Evolutionary conservation across 495 filamentous ascomycete species (phyloP).

Genomic region (Mycothermus thermophilus): DNA sequence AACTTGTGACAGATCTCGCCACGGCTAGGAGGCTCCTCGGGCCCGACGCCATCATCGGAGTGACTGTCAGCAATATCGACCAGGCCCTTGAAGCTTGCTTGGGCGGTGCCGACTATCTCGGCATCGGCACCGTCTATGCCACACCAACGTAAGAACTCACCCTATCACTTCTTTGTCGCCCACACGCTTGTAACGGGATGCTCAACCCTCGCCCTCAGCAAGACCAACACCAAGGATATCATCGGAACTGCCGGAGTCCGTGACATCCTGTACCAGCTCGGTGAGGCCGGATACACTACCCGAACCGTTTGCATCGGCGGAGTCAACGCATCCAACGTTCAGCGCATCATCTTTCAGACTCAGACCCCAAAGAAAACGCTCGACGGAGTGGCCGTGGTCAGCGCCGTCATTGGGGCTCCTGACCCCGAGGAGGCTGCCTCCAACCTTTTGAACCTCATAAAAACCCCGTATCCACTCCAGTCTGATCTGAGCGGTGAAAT

Average conservation of each 20-base stretch:
- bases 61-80: slow-evolving; percentile 53
- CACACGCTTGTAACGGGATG: no score
- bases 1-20: slow-evolving; percentile 41
- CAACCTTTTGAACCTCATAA: slow-evolving; percentile 37
- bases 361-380: slow-evolving; percentile 35
- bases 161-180: background rate
- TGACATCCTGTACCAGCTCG: slow-evolving; percentile 49
- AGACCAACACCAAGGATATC: slow-evolving; percentile 65
- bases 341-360: slow-evolving; percentile 57
- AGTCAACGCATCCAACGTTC: slow-evolving; percentile 65
- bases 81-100: slow-evolving; percentile 54
- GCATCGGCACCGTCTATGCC: slow-evolving; percentile 74
- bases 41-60: slow-evolving; percentile 48
- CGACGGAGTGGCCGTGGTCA: slow-evolving; percentile 78
- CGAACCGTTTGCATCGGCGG: slow-evolving; percentile 74
- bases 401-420: slow-evolving; percentile 65
- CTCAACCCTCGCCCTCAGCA: no score
- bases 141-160: slow-evolving; percentile 52
- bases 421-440: slow-evolving; percentile 48
- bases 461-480: slow-evolving; percentile 38
- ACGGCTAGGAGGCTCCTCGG: slow-evolving; percentile 62
- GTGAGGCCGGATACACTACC: slow-evolving; percentile 17
- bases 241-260: slow-evolving; percentile 70
- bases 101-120: slow-evolving; percentile 74
- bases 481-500: slow-evolving; percentile 40